A percentile compares a stretch with the other conserved stretches of the same genome.
These are phyloP conservation scores for Cephaloascus fragrans DNA, from an alignment of 805 yeast species.

Conservation along the genomic window DNA sequence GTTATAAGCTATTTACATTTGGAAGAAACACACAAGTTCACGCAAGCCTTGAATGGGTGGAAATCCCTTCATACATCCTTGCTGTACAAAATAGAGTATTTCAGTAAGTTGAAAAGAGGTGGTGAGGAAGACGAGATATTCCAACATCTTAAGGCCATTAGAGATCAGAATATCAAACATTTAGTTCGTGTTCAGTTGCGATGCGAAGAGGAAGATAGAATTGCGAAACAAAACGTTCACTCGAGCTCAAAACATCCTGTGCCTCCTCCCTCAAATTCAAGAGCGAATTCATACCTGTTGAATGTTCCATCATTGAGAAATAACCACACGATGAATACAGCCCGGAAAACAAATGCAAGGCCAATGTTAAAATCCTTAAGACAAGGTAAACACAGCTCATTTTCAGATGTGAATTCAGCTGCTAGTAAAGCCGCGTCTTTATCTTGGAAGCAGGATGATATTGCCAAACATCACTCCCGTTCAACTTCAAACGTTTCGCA, in stretches of 20 bases:
- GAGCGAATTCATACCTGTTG: conserved; percentile 1
- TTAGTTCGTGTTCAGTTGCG: conserved; percentile 28
- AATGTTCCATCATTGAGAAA: conserved; percentile 1
- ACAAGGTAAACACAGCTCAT: conserved; percentile 5
- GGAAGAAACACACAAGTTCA: conserved; percentile 44
- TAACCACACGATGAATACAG: conserved; percentile 1
- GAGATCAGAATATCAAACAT: conserved; percentile 34
- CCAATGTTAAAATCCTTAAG: conserved; percentile 23
- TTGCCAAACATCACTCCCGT: conserved; percentile 6
- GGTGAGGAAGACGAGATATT: conserved; percentile 16
- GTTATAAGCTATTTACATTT: conserved; percentile 46
- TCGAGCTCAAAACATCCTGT: neutral
- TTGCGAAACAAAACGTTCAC: neutral
- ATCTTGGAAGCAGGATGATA: conserved; percentile 15
- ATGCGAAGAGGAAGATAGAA: conserved; percentile 24
- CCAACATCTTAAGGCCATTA: conserved; percentile 22
- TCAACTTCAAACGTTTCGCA: conserved; percentile 2
- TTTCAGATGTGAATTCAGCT: conserved; percentile 11
- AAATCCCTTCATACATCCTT: conserved; percentile 57
- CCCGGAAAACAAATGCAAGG: conserved; percentile 6
- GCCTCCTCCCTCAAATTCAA: neutral
- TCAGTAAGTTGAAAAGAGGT: neutral
- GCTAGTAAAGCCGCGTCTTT: conserved; percentile 17
- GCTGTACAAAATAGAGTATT: conserved; percentile 39
- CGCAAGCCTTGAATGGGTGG: conserved; percentile 64